A percentile compares a stretch with the other conserved stretches of the same genome.
Conservation (phyloP, 495 filamentous ascomycete genomes). For the Penicillium coprophilum region DNA sequence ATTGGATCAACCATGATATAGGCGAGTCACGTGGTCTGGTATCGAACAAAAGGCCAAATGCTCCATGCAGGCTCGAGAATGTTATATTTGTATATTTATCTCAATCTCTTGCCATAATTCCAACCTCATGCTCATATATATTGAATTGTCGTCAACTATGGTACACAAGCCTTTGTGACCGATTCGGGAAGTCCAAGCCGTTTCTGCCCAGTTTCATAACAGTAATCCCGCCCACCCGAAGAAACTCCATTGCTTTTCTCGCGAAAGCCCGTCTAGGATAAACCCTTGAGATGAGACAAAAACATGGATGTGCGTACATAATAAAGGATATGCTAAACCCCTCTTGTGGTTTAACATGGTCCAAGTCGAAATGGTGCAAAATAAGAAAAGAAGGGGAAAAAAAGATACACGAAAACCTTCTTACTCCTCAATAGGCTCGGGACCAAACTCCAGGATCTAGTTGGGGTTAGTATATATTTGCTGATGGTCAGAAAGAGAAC, state of each 20-base stretch:
- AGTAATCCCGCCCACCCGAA: slow-evolving; percentile 19
- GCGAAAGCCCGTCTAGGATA: slow-evolving; percentile 23
- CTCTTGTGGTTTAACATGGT: slow-evolving; percentile 15
- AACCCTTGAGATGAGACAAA: slow-evolving; percentile 17
- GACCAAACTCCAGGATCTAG: slow-evolving; percentile 31
- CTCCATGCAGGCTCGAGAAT: neutral
- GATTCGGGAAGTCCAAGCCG: slow-evolving; percentile 13
- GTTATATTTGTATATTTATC: neutral
- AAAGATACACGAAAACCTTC: slow-evolving; percentile 12
- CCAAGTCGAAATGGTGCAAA: slow-evolving; percentile 29
- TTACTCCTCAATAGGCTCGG: slow-evolving; percentile 22
- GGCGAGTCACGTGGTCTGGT: slow-evolving; percentile 15
- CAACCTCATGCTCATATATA: slow-evolving; percentile 22
- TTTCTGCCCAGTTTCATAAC: slow-evolving; percentile 22
- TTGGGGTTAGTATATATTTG: slow-evolving; percentile 4
- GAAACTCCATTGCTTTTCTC: slow-evolving; percentile 32
- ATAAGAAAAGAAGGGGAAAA: slow-evolving; percentile 13
- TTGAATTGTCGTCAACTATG: slow-evolving; percentile 26
- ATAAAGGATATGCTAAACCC: slow-evolving; percentile 22
- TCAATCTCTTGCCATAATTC: neutral
- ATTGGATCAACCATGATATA: slow-evolving; percentile 26
- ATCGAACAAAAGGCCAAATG: neutral
- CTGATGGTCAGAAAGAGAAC: slow-evolving; percentile 11
- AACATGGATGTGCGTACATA: slow-evolving; percentile 28
- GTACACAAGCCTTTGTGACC: slow-evolving; percentile 26